Base-by-base conservation (phyloP, 192 early-diverging fungal species). In the Rhizophagus prolifer region DNA sequence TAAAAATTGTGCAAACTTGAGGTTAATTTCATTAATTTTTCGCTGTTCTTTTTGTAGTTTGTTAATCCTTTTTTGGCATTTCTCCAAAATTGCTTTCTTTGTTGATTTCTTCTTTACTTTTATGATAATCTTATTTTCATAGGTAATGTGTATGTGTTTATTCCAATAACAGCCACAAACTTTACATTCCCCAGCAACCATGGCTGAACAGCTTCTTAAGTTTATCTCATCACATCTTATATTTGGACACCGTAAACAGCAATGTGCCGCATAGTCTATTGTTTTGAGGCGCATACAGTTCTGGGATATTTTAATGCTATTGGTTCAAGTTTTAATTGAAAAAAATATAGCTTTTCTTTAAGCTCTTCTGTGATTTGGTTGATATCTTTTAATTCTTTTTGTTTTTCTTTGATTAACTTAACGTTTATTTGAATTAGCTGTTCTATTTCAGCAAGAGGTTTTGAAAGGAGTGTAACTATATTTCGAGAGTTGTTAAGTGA, bases 1-100 rank as follows among this genome's bases (percentile, higher is more conserved):
- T 34, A 82, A 75, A 47, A 82, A 82, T 44, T 78, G 67, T 46
- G 68, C 72, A 70, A 82, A 82, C 23, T 63, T 72, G 46, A 77
- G 50, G 10, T 63, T 71, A 41, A 74, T 75, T n/a, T 73, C 65
- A 54, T 63, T 72, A 28, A 82, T 79, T 12, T 46, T 23, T n/a
- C 70, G 38, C 50, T 79, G 68, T 79, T 82, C 78, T 28, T 47
- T 72, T 73, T 79, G 50, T 58, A 82, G 59, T 28, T 47, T 41
- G 38, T 6, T 2, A 38, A 38, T 9, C 8, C 8, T 38, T 9
- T 38, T 38, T 6, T 38, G 38, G 6, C 38, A 38, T 9, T 38
- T 38, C 8, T 38, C 38, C 6, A 38, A 8, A 36, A 25, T 70
- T 1, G 69, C 79, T 30, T 66, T 6, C 54, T 65, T 80, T 34